Evolutionary conservation across 2,329 filamentous ascomycete genomes (phyloP).

Genomic region (Trichoderma sp.): DNA sequence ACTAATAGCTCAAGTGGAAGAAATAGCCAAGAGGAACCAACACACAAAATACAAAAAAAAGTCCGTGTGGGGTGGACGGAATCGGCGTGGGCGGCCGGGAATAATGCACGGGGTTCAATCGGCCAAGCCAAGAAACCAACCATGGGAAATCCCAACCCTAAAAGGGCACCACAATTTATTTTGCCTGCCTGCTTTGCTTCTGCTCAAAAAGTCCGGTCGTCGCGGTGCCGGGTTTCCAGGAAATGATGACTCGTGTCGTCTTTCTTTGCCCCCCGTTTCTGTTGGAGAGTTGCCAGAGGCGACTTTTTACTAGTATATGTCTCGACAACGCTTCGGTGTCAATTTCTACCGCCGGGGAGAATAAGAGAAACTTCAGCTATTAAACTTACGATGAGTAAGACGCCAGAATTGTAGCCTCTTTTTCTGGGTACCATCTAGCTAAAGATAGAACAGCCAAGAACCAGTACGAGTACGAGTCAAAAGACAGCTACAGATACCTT

Average conservation of each 20-base stretch:
- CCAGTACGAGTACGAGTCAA: neutral
- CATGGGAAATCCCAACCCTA: neutral
- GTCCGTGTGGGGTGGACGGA: conserved; percentile 7
- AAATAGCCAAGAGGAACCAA: neutral
- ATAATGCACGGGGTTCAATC: conserved; percentile 9
- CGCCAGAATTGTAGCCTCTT: neutral
- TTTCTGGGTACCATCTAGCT: neutral
- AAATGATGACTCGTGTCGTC: neutral
- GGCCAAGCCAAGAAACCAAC: neutral
- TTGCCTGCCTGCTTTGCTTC: neutral
- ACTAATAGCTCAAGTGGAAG: neutral
- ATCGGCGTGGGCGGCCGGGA: conserved; percentile 12
- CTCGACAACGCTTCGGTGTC: neutral
- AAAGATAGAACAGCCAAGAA: neutral
- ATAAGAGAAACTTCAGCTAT: neutral
- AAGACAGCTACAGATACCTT: neutral
- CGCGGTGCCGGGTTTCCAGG: neutral
- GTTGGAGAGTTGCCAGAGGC: neutral
- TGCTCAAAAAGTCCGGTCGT: conserved; percentile 4
- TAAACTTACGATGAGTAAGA: neutral
- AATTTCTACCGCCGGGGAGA: conserved; percentile 9
- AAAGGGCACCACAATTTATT: neutral
- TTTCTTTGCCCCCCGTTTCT: neutral
- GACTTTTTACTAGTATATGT: neutral
- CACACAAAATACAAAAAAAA: neutral